Conservation (phyloP, 164 flowering plant species). For the Dillenia suffruticosa region DNA sequence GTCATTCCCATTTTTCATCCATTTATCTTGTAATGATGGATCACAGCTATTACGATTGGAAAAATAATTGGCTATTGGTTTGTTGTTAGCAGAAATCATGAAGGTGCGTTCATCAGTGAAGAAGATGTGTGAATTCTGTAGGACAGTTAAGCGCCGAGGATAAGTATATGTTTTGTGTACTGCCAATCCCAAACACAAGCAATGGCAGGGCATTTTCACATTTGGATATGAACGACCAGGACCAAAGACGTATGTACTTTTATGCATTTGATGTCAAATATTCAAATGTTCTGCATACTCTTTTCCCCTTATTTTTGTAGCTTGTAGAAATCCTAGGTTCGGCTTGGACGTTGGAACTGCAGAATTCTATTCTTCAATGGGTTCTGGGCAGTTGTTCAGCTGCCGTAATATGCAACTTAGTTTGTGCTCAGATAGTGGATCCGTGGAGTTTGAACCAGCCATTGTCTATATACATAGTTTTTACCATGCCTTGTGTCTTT, state of each 20-base stretch:
- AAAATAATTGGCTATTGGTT: too few relatives aligned
- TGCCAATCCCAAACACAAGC: conserved; percentile 90
- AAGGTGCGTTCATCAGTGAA: conserved; percentile 95
- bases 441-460: too few relatives aligned
- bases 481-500: too few relatives aligned
- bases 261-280: not conserved
- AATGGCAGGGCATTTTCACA: conserved; percentile 80
- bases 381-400: too few relatives aligned
- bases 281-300: not conserved
- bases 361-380: not conserved
- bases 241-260: conserved; percentile 33
- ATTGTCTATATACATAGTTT: too few relatives aligned
- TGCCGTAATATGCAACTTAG: too few relatives aligned
- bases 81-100: conserved; percentile 36
- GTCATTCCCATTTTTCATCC: too few relatives aligned
- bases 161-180: conserved; percentile 72
- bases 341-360: not conserved
- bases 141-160: conserved; percentile 77
- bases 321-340: too few relatives aligned
- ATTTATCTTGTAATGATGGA: too few relatives aligned
- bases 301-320: too few relatives aligned
- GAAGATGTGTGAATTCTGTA: conserved; percentile 92
- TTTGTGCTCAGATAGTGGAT: too few relatives aligned
- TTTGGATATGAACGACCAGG: conserved; percentile 56
- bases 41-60: too few relatives aligned